These are phyloP conservation scores for Coffea canephora DNA, from an alignment of 257 asterid species.

Conservation along the genomic window DNA sequence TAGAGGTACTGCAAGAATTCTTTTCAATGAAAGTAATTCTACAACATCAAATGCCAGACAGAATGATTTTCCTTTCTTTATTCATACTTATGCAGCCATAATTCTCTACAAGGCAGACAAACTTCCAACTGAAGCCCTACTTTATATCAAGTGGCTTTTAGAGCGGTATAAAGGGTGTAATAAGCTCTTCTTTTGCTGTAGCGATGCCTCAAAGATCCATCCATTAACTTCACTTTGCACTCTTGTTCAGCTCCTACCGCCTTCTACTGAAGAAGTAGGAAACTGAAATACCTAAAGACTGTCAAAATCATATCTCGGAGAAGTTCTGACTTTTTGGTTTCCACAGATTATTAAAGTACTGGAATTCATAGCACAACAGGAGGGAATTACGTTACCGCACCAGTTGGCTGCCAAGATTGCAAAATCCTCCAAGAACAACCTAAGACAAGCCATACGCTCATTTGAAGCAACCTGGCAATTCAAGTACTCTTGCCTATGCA, in stretches of 20 bases:
- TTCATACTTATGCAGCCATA: constrained; percentile 51
- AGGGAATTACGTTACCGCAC: constrained; percentile 53
- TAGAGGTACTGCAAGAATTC: constrained; percentile 47
- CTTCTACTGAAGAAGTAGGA: constrained; percentile 69
- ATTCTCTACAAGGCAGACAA: constrained; percentile 69
- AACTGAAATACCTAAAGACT: background rate
- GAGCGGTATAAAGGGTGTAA: constrained; percentile 63
- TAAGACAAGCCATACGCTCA: constrained; percentile 85
- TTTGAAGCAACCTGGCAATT: constrained; percentile 81
- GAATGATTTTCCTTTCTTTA: constrained; percentile 20
- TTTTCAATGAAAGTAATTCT: constrained; percentile 1
- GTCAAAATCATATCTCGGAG: background rate
- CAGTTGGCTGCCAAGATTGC: constrained; percentile 60
- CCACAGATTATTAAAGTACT: constrained; percentile 61
- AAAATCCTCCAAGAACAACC: constrained; percentile 62
- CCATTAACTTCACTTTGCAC: constrained; percentile 59
- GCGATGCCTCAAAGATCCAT: constrained; percentile 65
- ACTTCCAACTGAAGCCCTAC: constrained; percentile 61
- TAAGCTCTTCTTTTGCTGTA: constrained; percentile 77
- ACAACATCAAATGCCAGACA: constrained; percentile 4
- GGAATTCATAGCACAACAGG: constrained; percentile 61
- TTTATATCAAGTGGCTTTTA: constrained; percentile 74
- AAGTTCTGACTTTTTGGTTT: background rate
- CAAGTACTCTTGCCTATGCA: constrained; percentile 37
- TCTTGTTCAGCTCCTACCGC: constrained; percentile 63